These are phyloP conservation scores for Gracilaria caudata DNA, from an alignment of 23 red algal genomes.

Conservation along the genomic window DNA sequence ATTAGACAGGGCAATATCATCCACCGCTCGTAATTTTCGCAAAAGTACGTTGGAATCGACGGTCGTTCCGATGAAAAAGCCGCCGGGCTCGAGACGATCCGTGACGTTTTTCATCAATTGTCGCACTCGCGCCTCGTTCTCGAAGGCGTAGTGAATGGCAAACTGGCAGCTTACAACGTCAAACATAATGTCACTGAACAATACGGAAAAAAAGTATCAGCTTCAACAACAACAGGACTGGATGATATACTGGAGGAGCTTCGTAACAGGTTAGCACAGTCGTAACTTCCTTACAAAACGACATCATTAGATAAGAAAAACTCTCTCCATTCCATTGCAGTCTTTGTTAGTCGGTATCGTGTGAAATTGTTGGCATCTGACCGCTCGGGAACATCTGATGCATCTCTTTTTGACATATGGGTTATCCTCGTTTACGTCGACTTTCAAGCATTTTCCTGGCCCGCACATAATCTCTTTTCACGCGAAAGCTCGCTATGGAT, in stretches of 20 bases:
- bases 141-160: slow-evolving; percentile 98
- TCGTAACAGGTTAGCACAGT: slow-evolving; percentile 14
- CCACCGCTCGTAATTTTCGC: slow-evolving; percentile 80
- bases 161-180: slow-evolving; percentile 98
- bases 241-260: background rate
- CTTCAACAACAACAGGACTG: background rate
- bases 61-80: slow-evolving; percentile 98
- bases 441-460: background rate
- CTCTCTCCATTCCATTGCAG: background rate
- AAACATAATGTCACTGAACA: slow-evolving; percentile 59
- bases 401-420: background rate
- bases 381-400: background rate
- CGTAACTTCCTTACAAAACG: background rate
- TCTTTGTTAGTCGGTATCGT: background rate
- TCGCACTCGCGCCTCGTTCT: slow-evolving; percentile 84
- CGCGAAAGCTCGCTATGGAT: background rate
- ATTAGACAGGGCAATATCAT: slow-evolving; percentile 65
- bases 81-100: slow-evolving; percentile 81
- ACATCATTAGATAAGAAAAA: background rate
- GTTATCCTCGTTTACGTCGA: background rate
- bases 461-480: background rate
- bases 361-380: background rate
- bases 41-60: slow-evolving; percentile 93
- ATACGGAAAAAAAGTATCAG: slow-evolving; percentile 9
- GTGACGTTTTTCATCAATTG: slow-evolving; percentile 85